Base-by-base conservation (phyloP, 2,329 filamentous ascomycete species). In the Diaporthe sp. region DNA sequence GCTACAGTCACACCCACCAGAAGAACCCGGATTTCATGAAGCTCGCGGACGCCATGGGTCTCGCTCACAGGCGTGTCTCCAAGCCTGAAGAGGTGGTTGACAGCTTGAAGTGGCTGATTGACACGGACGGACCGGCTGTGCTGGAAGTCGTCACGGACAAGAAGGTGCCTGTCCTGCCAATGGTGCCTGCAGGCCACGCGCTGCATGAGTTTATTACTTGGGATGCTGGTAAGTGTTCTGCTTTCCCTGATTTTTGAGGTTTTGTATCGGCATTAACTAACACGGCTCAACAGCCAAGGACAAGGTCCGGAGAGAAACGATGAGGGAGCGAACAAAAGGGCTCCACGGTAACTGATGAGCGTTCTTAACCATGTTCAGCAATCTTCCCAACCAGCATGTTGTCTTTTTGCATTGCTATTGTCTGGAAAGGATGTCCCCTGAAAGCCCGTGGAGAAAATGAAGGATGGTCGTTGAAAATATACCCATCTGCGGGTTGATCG, bases 11-110 rank as follows among this genome's bases (percentile, higher is more conserved):
- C 84, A 98, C 96, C 0, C 96, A 98, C 84, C 96, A 98, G 86
- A 89, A 91, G 82, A 98, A 98, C 85, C 95, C 96, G n/a, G 92
- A 98, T 83, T 98, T 98, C 82, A 94, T 96, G 85, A 98, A 97
- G 87, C 88, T 98, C 61, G 92, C 95, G 45, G 94, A 98, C 77
- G 93, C 96, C 30, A 98, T 98, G 96, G 92, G 93, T 76, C 90
- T 98, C 19, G 92, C 95, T 83, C 91, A 92, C 74, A 88, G 93
- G 72, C 89, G 93, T 76, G 91, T 93, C 76, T 85, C 89, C 72
- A 94, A 94, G 83, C 92, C 95, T 0, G 92, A 92, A 5, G 95
- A 98, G 75, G 89, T 97, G 8, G 89, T 92, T 74, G 93, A 93
- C 61, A 92, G 91, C 80, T 88, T 99, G 77, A 91, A 93, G 85